Base-by-base conservation (phyloP, 257 asterid species). In the Fraxinus quadrangulata region DNA sequence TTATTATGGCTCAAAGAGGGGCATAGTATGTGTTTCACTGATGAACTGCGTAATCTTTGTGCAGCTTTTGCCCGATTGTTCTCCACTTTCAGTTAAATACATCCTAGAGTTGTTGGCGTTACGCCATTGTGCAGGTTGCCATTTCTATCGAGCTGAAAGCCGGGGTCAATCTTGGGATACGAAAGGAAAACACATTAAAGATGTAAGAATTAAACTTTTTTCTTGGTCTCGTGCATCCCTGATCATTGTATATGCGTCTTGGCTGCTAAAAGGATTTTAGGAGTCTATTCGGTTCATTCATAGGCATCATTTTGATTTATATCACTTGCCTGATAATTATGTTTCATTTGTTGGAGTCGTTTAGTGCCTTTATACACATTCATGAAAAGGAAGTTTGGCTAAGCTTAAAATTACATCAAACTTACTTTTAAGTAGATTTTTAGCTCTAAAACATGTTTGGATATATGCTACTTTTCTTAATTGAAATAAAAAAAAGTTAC, bases 11-110 rank as follows among this genome's bases (percentile, higher is more conserved):
- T n/a, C n/a, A n/a, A n/a, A n/a, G n/a, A n/a, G n/a, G n/a, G n/a
- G n/a, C n/a, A n/a, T n/a, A n/a, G n/a, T n/a, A 47, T 42, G 34
- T 12, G 71, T 33, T 24, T 40, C 33, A 66, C 54, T 84, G 75
- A 78, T 16, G 24, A 16, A 21, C 63, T 74, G 70, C 68, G 28
- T 76, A 67, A 63, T 68, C 39, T 77, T 17, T 61, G 70, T 83
- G 74, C 96, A 95, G 99, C 97, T 95, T 74, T 83, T 95, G 84
- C 98, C 99, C 6, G 97, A 93, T 40, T 93, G 98, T 82, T 92
- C 99, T 31, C 99, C 97, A 14, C 87, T 59, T 61, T 95, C 99
- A 75, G 91, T 91, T 73, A 72, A 85, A 72, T 86, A 89, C 79
- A 85, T 95, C 54, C 82, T 93, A 36, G 98, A 93, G 75, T 83